Base-by-base conservation (phyloP, 2,329 filamentous ascomycete genomes). In the Penicillium sclerotiorum region DNA sequence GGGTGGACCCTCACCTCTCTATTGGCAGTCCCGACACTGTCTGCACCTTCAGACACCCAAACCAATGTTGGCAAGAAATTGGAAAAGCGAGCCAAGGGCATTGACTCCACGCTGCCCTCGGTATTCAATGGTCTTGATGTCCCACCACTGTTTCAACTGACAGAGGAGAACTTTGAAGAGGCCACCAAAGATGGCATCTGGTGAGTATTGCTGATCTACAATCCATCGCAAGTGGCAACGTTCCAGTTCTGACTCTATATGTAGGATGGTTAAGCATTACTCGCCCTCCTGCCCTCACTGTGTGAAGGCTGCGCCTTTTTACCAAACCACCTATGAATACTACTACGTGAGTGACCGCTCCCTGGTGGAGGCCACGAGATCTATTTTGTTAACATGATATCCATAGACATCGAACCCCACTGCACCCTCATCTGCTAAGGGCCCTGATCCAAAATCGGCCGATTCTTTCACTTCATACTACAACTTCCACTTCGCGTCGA, bases 251-350 rank as follows among this genome's bases (percentile, higher is more conserved):
- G 49, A 68, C 17, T 15, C n/a, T 47, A 36, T 21, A 20, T 21
- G 8, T 53, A 79, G 77, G 77, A 75, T 80, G 56, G 68, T 81
- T 22, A 80, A 81, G 62, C 73, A 78, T 54, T 79, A 75, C 54
- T 81, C 79, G 38, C 78, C 78, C 30, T 67, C 69, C 27, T 81
- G 78, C 71, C 80, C 80, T 39, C 90, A 96, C 71, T 96, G 92
- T 75, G 80, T 81, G 68, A 77, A 81, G 42, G 89, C 90, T 64
- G 90, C 89, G 45, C 94, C 94, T 7, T 86, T 84, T 43, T 96
- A 85, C 79, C 91, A 97, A 73, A 96, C 92, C 5, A 73, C 93
- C 12, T 96, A 97, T 78, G 94, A 99, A 75, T 96, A 86, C 72
- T 99, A 96, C 76, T 85, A 76, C 55, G 73, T 77, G 57, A 59